Evolutionary conservation across 2,329 filamentous ascomycete species (phyloP).

Genomic region (Ceratocystis colombiana): DNA sequence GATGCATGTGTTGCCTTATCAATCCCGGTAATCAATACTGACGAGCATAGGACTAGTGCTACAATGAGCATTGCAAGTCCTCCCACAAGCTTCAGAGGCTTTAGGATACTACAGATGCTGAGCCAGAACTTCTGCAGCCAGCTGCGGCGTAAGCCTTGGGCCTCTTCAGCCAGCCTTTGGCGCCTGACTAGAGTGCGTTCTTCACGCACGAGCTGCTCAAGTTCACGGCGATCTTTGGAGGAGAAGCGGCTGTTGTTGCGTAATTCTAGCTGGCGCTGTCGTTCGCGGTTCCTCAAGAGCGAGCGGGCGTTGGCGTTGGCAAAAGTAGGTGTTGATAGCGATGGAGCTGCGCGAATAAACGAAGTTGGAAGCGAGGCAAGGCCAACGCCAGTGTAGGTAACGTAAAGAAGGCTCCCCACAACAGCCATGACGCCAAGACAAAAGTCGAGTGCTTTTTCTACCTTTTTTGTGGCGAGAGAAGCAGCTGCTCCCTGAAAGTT

Average conservation of each 20-base stretch:
- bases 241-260: conserved; percentile 73
- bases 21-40: conserved; percentile 89
- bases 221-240: conserved; percentile 75
- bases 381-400: conserved; percentile 79
- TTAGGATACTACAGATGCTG: conserved; percentile 69
- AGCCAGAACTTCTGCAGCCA: conserved; percentile 66
- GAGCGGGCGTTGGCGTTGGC: conserved; percentile 67
- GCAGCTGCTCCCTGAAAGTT: conserved; percentile 71
- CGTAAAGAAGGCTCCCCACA: conserved; percentile 74
- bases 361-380: conserved; percentile 80
- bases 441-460: conserved; percentile 87
- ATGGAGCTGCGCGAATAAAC: conserved; percentile 83
- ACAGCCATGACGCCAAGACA: conserved; percentile 79
- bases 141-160: conserved; percentile 41
- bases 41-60: conserved; percentile 68
- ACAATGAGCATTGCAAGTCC: conserved; percentile 69
- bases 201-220: conserved; percentile 77
- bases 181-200: conserved; percentile 86
- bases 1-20: conserved; percentile 94
- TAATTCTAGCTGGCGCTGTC: conserved; percentile 81
- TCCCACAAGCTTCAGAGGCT: conserved; percentile 78
- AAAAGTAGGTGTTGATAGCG: conserved; percentile 70
- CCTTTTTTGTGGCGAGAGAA: conserved; percentile 52
- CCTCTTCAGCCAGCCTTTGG: conserved; percentile 75
- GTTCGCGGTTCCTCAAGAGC: conserved; percentile 78